A percentile compares a stretch with the other conserved stretches of the same genome.
Evolutionary conservation across 2,329 filamentous ascomycete genomes (phyloP).

Genomic region (Myotisia sp.): DNA sequence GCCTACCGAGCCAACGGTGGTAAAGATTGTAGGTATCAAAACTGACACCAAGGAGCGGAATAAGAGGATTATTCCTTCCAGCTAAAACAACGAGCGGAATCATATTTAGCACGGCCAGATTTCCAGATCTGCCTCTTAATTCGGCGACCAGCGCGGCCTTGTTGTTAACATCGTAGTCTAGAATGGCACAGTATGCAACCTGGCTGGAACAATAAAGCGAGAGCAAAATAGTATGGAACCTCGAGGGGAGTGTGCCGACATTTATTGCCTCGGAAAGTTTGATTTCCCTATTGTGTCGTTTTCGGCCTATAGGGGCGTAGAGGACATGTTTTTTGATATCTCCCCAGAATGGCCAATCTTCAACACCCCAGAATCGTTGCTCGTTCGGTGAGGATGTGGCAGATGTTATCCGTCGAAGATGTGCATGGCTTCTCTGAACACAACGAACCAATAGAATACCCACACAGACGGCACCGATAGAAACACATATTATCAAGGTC

Average conservation of each 20-base stretch:
- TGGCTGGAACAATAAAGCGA: constrained; percentile 56
- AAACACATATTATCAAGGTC: constrained; percentile 27
- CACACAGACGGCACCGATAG: constrained; percentile 22
- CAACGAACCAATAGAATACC: constrained; percentile 28
- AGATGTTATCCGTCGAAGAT: constrained; percentile 32
- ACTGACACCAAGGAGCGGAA: constrained; percentile 65
- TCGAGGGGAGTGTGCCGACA: constrained; percentile 64
- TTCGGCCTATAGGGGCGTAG: constrained; percentile 54
- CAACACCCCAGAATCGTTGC: constrained; percentile 33
- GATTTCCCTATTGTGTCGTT: constrained; percentile 63
- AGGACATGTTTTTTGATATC: constrained; percentile 34
- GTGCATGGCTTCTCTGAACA: constrained; percentile 30
- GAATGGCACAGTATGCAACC: constrained; percentile 51
- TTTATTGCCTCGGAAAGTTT: constrained; percentile 53
- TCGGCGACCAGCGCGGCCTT: constrained; percentile 55
- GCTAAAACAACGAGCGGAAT: constrained; percentile 80
- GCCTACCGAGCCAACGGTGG: constrained; percentile 68
- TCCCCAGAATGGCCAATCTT: constrained; percentile 29
- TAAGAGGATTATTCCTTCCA: constrained; percentile 84
- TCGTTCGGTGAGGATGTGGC: constrained; percentile 23
- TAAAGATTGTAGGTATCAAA: constrained; percentile 95
- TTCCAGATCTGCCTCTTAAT: constrained; percentile 71
- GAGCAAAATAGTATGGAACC: constrained; percentile 60
- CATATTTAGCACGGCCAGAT: constrained; percentile 76
- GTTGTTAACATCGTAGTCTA: constrained; percentile 31